Evolutionary conservation across 306 rosid species (phyloP).

Genomic region (Sechiopsis laciniata): DNA sequence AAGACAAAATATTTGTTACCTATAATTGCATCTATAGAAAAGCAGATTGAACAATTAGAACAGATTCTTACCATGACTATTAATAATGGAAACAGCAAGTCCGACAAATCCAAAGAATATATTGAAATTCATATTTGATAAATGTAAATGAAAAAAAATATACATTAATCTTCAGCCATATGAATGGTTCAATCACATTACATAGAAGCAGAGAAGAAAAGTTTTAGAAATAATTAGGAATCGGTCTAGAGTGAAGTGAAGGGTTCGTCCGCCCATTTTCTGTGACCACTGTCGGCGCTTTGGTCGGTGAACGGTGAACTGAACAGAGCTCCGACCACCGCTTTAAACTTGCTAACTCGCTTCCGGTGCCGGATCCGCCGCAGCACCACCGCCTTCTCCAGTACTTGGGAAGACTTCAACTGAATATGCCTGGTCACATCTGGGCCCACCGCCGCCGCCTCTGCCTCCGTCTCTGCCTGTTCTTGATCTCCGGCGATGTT

Average conservation of each 20-base stretch:
- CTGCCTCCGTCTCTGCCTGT: not conserved
- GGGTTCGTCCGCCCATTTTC: conserved; percentile 39
- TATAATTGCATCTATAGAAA: too few relatives aligned
- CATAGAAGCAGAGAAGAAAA: not conserved
- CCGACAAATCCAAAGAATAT: too few relatives aligned
- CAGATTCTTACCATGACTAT: too few relatives aligned
- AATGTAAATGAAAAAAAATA: too few relatives aligned
- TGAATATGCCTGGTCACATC: conserved; percentile 28
- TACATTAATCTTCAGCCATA: too few relatives aligned
- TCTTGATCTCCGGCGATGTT: conserved; percentile 12
- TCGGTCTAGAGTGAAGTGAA: conserved; percentile 31
- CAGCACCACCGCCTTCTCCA: conserved; percentile 36
- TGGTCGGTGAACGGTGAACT: conserved; percentile 16
- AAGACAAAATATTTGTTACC: too few relatives aligned
- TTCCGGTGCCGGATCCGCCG: conserved; percentile 40
- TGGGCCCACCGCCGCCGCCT: not conserved
- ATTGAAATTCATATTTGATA: too few relatives aligned
- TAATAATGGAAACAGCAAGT: too few relatives aligned
- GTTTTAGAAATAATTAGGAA: not conserved
- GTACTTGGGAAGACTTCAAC: conserved; percentile 28
- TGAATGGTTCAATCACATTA: too few relatives aligned
- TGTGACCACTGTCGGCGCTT: conserved; percentile 10
- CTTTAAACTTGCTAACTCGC: conserved; percentile 28
- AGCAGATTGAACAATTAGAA: too few relatives aligned
- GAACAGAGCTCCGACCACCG: conserved; percentile 27